Evolutionary conservation across 1,284 basidiomycete species (phyloP), one percentile per base, ranked within the genome.

Genomic region (Rhodotorula glutinis): DNA sequence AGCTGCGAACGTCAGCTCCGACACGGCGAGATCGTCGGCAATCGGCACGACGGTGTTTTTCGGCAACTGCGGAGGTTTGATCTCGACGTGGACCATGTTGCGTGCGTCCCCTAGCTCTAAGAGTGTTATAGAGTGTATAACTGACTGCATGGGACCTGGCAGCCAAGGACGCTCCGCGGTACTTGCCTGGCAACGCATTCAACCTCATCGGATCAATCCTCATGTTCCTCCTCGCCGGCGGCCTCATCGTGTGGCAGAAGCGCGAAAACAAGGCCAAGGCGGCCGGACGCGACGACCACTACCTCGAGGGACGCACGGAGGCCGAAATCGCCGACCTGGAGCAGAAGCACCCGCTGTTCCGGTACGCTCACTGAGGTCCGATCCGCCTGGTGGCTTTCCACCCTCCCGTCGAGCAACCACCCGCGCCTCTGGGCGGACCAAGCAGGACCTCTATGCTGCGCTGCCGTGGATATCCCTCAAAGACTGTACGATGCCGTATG

Each of bases 31-130:
- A 4, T 72, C 76, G 0, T 71, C 72, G 23, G 75, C 76, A 10
- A 75, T 79, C 38, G 77, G 74, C 0, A 65, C 70, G 13, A 73
- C 70, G 23, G 76, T 78, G 23, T 68, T 77, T 59, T 59, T 71
- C 21, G 78, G 78, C 30, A 79, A 78, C 63, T 38, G 74, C 23
- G 78, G 77, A 3, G 78, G 77, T 2, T 54, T 78, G 1, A 72
- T 77, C 41, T 69, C 73, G 2, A 75, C 74, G 16, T 78, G 77
- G 77, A 73, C 56, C 1, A 40, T 49, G 33, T 33, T 58, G 14
- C 47, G 62, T 63, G 19, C 40, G 62, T 44, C 63, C 8, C 8
- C 11, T 5, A 7, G 33, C 11, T 11, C 33, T 38, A 11, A 11
- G 33, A 38, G 11, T 57, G 52, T 55, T 52, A 38, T 52, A 52